A percentile compares a stretch with the other conserved stretches of the same genome.
Evolutionary conservation across 2,329 filamentous ascomycete species (phyloP).

Genomic region (Pseudopithomyces chartarum): DNA sequence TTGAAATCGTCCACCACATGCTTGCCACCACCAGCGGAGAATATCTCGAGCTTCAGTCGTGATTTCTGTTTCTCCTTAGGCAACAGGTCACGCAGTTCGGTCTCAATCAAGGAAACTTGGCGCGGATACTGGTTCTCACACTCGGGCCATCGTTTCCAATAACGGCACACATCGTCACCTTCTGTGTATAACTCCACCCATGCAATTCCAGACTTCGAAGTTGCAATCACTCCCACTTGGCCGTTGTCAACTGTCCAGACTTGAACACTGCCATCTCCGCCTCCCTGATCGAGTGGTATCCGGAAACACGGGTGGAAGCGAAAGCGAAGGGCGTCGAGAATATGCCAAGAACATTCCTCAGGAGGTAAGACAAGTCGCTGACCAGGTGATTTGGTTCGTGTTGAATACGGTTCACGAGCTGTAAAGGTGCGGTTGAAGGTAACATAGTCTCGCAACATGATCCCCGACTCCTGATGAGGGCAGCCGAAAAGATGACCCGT

Average conservation of each 20-base stretch:
- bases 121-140: conserved; percentile 66
- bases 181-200: conserved; percentile 83
- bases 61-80: conserved; percentile 74
- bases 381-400: conserved; percentile 82
- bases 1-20: conserved; percentile 79
- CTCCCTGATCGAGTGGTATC: conserved; percentile 69
- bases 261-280: conserved; percentile 76
- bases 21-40: conserved; percentile 75
- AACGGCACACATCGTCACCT: conserved; percentile 78
- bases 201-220: conserved; percentile 79
- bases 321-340: conserved; percentile 86
- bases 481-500: conserved; percentile 89
- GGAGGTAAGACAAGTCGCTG: conserved; percentile 70
- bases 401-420: conserved; percentile 81
- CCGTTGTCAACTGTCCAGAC: conserved; percentile 83
- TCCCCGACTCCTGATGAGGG: conserved; percentile 84
- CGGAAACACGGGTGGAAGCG: conserved; percentile 89
- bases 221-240: conserved; percentile 77
- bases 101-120: conserved; percentile 75
- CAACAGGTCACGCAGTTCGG: conserved; percentile 71
- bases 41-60: conserved; percentile 72
- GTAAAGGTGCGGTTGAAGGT: conserved; percentile 83
- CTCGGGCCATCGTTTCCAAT: conserved; percentile 80
- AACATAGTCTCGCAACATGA: conserved; percentile 91
- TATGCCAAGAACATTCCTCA: conserved; percentile 91